These are phyloP conservation scores for Auricularia sp. DNA, from an alignment of 768 basidiomycete species.

Conservation along the genomic window DNA sequence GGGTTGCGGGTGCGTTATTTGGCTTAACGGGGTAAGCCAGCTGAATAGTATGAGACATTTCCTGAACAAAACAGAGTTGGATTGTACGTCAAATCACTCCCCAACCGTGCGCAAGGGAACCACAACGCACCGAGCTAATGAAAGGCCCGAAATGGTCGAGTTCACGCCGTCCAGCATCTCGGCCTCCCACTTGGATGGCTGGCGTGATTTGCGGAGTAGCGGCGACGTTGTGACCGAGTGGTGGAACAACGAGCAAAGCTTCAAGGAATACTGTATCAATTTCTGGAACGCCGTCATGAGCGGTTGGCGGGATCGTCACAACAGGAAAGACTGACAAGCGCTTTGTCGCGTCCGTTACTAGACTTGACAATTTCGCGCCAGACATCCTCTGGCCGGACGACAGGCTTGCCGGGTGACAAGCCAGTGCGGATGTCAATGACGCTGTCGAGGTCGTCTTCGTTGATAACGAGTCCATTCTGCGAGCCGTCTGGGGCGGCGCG, in stretches of 20 bases:
- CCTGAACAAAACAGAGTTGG: slow-evolving; percentile 27
- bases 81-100: no score
- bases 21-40: slow-evolving; percentile 68
- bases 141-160: slow-evolving; percentile 56
- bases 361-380: slow-evolving; percentile 74
- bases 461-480: background rate
- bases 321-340: slow-evolving; percentile 47
- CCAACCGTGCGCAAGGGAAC: background rate
- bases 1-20: slow-evolving; percentile 59
- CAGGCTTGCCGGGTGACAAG: background rate
- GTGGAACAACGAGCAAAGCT: slow-evolving; percentile 64
- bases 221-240: slow-evolving; percentile 2
- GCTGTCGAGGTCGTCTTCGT: background rate
- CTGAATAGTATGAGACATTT: slow-evolving; percentile 76
- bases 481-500: background rate
- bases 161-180: slow-evolving; percentile 50
- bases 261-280: slow-evolving; percentile 77
- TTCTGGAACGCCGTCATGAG: slow-evolving; percentile 37
- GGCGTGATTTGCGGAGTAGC: slow-evolving; percentile 2
- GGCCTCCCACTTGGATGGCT: slow-evolving; percentile 35
- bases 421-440: background rate
- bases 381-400: slow-evolving; percentile 51
- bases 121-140: slow-evolving; percentile 52
- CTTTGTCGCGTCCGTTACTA: slow-evolving; percentile 74
- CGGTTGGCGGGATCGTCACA: background rate